Base-by-base conservation (phyloP, 2,329 filamentous ascomycete genomes). In the Trichoderma brevicompactum region DNA sequence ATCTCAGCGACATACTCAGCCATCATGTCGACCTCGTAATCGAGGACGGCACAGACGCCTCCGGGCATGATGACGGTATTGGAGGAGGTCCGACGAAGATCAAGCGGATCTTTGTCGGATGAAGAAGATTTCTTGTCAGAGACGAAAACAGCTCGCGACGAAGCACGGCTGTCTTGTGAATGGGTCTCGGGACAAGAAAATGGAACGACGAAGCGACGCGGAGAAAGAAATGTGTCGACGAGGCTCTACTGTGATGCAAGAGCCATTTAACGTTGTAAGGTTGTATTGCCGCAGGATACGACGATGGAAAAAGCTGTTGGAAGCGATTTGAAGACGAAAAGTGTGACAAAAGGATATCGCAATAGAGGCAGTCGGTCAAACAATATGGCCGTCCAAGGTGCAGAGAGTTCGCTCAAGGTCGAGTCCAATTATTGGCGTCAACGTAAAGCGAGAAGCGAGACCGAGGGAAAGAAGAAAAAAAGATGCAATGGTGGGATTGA, bases 21-120 rank as follows among this genome's bases (percentile, higher is more conserved):
- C 94, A 97, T 97, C 78, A 91, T 84, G 76, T 96, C 92, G 87
- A 97, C 94, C 79, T 97, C 93, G 78, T 97, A 97, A 82, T 97
- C 94, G 79, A 97, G 87, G 80, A 96, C 91, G 74, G 92, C 92
- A 72, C 94, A 95, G 44, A 97, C 94, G 72, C 94, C 94, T 76
- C 94, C 93, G 69, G 85, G 82, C 85, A 88, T 88, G 74, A 79
- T 87, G 81, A 72, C 74, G 70, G 73, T 73, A 70, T 55, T 69
- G 67, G 36, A 41, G 67, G 68, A 58, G 40, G 66, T 70, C 77
- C 77, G 78, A 80, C 77, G 68, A 79, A 79, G 78, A 79, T 75
- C 79, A 65, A 34, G 40, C 53, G 63, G 77, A 79, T 72, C 77
- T 79, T 78, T 72, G 77, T 77, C 78, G 75, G 76, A 68, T 28